These are phyloP conservation scores for Laburnicola sp. DNA, from an alignment of 2,329 filamentous ascomycete genomes.

Conservation along the genomic window DNA sequence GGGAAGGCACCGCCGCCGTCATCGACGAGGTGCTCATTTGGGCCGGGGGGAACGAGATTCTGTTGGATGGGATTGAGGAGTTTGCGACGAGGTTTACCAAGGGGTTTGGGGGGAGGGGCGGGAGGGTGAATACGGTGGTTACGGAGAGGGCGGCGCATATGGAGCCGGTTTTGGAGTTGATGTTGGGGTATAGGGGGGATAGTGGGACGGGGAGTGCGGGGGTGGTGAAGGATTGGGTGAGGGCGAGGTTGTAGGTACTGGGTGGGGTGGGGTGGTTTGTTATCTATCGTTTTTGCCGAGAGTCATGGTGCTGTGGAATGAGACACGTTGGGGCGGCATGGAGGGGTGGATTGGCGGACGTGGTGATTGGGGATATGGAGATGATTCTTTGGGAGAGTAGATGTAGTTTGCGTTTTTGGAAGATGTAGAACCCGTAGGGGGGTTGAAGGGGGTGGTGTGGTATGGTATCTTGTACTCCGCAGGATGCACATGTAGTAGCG, in stretches of 20 bases:
- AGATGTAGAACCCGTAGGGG: too few species aligned
- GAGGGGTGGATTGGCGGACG: too few species aligned
- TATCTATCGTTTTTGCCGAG: too few species aligned
- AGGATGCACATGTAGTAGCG: too few species aligned
- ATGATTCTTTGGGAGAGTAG: too few species aligned
- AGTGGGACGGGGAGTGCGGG: conserved; percentile 41
- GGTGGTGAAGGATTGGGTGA: conserved; percentile 46
- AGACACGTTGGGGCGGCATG: too few species aligned
- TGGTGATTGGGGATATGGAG: too few species aligned
- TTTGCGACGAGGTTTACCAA: conserved; percentile 54
- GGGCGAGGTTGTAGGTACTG: conserved; percentile 35
- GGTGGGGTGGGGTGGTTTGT: too few species aligned
- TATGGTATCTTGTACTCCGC: too few species aligned
- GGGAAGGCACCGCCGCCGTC: conserved; percentile 50
- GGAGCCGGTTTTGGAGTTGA: conserved; percentile 48
- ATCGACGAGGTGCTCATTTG: conserved; percentile 57
- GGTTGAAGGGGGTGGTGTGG: too few species aligned
- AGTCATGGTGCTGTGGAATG: too few species aligned
- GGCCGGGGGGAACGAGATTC: conserved; percentile 59
- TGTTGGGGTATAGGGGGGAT: conserved; percentile 45
- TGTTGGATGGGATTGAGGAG: conserved; percentile 59
- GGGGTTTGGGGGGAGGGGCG: conserved; percentile 38
- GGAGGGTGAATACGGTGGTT: conserved; percentile 41
- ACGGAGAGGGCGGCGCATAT: conserved; percentile 46
- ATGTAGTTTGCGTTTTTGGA: too few species aligned